phyloP scores from a whole-genome alignment of 768 basidiomycete species.

The Podaxis mareebaensis region DNA sequence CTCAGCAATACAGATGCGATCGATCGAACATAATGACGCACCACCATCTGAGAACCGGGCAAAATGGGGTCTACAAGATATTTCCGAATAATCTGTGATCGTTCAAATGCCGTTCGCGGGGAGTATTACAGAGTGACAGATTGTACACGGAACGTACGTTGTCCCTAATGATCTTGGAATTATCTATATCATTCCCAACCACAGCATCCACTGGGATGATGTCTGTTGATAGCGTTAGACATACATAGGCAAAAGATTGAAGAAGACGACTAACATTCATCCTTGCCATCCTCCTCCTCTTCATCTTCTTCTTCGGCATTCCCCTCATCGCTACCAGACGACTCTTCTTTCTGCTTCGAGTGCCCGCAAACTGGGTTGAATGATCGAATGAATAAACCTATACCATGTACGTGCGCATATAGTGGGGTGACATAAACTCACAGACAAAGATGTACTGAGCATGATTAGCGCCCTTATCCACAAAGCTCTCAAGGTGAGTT shows the following conservation, averaged over 20 bases:
- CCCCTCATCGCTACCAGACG: background rate
- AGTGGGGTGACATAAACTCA: background rate
- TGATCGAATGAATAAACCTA: background rate
- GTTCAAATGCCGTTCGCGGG: background rate
- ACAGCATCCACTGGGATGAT: background rate
- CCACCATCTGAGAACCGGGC: background rate
- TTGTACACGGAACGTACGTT: background rate
- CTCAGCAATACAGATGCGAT: background rate
- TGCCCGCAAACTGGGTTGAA: background rate
- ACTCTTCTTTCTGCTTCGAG: background rate
- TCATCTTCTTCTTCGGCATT: background rate
- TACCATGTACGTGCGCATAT: background rate
- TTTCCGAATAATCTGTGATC: background rate
- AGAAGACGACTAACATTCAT: constrained; percentile 1
- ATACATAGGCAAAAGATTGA: background rate
- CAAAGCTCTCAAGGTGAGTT: background rate
- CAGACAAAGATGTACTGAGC: constrained; percentile 1
- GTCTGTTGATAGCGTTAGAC: background rate
- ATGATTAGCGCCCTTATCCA: background rate
- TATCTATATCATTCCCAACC: background rate
- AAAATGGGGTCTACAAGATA: background rate
- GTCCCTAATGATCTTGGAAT: background rate
- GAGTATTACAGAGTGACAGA: background rate
- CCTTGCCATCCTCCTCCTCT: constrained; percentile 5
- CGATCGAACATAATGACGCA: background rate